A percentile compares a stretch with the other conserved stretches of the same genome.
These are phyloP conservation scores for Coemansia nantahalensis DNA, from an alignment of 192 early-diverging fungal genomes.

Conservation along the genomic window DNA sequence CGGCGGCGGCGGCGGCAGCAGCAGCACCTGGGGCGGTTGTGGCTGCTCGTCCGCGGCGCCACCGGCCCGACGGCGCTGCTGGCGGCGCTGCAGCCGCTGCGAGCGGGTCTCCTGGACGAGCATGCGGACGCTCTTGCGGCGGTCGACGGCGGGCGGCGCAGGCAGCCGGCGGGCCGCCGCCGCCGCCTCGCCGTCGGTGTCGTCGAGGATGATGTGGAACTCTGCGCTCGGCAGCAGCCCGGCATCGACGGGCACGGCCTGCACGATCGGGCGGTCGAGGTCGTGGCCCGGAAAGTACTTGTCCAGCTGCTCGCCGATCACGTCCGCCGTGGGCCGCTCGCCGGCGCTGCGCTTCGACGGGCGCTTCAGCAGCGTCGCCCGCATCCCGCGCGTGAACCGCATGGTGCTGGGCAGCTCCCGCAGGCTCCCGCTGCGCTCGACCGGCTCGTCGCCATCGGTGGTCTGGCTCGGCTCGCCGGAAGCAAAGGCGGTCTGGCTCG, in stretches of 20 bases:
- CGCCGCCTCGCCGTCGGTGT: conserved; percentile 2
- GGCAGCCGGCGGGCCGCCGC: no score
- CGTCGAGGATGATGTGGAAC: conserved; percentile 46
- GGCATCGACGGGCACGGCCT: conserved; percentile 36
- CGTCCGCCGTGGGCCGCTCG: conserved; percentile 63
- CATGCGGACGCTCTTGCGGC: conserved; percentile 52
- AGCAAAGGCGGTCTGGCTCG: no score
- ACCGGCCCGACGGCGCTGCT: neutral
- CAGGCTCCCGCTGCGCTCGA: no score
- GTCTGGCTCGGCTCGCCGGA: no score
- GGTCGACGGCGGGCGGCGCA: no score
- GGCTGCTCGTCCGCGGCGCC: neutral
- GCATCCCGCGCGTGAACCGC: no score
- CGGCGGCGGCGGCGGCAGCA: neutral
- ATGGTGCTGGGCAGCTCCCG: no score
- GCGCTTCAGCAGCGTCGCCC: conserved; percentile 40
- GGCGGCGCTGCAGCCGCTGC: conserved; percentile 5
- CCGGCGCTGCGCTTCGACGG: conserved; percentile 14
- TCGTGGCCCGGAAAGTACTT: conserved; percentile 75
- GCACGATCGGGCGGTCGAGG: conserved; percentile 68
- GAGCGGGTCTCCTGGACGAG: conserved; percentile 49
- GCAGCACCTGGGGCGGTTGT: neutral
- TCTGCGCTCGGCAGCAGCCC: conserved; percentile 24
- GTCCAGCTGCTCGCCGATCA: conserved; percentile 65
- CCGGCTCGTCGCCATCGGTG: no score